Conservation (phyloP, 2,329 filamentous ascomycete species). For the Emmonsia crescens region DNA sequence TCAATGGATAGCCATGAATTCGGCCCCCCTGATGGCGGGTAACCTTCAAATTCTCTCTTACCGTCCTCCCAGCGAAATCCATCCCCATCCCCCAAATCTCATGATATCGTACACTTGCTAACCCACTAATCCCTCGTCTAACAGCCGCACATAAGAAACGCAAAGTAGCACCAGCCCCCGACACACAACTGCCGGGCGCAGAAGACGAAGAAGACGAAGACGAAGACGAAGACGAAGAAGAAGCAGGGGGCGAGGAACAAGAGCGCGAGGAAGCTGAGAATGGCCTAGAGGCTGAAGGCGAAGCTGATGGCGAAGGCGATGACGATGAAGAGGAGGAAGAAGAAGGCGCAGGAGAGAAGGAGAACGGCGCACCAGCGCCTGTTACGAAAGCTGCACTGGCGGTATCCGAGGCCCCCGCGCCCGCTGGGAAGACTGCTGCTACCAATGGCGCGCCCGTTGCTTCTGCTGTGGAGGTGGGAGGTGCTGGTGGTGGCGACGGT, state of each 20-base stretch:
- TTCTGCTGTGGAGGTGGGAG: background rate
- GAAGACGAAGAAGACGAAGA: constrained; percentile 18
- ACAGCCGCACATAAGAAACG: constrained; percentile 18
- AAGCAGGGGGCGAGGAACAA: constrained; percentile 15
- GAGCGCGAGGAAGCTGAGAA: background rate
- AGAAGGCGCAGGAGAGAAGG: constrained; percentile 10
- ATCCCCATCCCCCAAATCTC: background rate
- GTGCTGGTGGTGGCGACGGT: background rate
- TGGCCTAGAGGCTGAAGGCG: constrained; percentile 13
- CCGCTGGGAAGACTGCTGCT: constrained; percentile 17
- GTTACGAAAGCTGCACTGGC: background rate
- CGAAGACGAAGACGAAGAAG: constrained; percentile 21
- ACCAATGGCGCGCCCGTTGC: constrained; percentile 16
- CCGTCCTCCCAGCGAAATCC: background rate
- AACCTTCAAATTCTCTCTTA: background rate
- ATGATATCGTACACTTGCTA: background rate
- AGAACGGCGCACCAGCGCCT: constrained; percentile 14
- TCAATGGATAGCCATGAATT: background rate
- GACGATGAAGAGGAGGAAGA: constrained; percentile 8
- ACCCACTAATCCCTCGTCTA: background rate
- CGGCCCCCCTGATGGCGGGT: background rate
- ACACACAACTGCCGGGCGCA: constrained; percentile 5
- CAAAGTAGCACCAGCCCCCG: constrained; percentile 15
- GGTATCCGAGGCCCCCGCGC: background rate
- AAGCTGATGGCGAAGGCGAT: constrained; percentile 19